Conservation (phyloP, 169 alveolate genomes). For the Ichthyophthirius multifiliis region DNA sequence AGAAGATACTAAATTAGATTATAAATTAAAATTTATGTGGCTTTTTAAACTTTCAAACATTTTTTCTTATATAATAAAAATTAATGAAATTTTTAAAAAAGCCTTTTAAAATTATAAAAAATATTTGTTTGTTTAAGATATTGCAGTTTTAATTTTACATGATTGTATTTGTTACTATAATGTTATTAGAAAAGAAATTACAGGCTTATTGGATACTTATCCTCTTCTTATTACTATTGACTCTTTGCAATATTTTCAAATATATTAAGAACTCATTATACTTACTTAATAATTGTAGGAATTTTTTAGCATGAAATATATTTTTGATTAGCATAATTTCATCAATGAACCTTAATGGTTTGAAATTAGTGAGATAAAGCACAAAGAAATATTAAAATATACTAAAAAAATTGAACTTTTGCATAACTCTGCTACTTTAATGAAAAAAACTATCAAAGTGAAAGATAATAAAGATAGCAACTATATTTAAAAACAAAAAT, state of each 20-base stretch:
- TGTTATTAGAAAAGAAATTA: neutral
- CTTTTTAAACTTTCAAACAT: neutral
- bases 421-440: neutral
- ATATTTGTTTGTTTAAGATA: neutral
- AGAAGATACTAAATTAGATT: neutral
- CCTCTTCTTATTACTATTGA: neutral
- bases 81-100: neutral
- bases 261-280: neutral
- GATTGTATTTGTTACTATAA: neutral
- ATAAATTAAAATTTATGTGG: conserved; percentile 3
- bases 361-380: neutral
- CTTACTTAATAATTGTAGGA: neutral
- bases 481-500: no score
- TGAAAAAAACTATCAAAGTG: neutral
- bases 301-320: neutral
- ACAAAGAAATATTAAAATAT: neutral
- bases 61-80: neutral
- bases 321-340: neutral
- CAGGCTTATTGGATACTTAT: neutral
- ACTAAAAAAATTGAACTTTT: neutral
- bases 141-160: neutral
- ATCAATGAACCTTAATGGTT: neutral
- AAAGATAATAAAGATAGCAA: no score
- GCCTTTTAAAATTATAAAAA: neutral
- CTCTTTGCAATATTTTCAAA: neutral